Evolutionary conservation across 2,329 filamentous ascomycete species (phyloP).

Genomic region (Macrophomina tecta): DNA sequence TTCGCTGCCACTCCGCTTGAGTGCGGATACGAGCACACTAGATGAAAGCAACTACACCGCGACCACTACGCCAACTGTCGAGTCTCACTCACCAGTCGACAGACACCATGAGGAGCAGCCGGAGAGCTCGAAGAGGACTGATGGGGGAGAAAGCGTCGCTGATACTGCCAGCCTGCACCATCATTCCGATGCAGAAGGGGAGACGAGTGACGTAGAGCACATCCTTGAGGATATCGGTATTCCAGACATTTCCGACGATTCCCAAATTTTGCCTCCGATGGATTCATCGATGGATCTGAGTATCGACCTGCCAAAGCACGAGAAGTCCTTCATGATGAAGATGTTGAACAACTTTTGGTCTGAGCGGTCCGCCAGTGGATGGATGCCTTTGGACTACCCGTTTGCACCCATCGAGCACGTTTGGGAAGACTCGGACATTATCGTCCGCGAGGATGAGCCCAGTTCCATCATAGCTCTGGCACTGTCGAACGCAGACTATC

Average conservation of each 20-base stretch:
- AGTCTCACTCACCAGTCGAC: conserved; percentile 44
- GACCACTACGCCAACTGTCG: conserved; percentile 41
- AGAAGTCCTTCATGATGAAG: conserved; percentile 92
- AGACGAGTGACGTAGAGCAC: conserved; percentile 73
- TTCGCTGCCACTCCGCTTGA: conserved; percentile 40
- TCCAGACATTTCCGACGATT: conserved; percentile 65
- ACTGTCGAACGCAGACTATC: conserved; percentile 85
- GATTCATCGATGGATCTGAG: conserved; percentile 64
- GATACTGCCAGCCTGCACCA: conserved; percentile 40
- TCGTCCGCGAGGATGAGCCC: conserved; percentile 95
- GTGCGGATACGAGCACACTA: conserved; percentile 46
- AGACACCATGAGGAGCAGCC: conserved; percentile 33
- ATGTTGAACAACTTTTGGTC: conserved; percentile 98
- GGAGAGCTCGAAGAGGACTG: conserved; percentile 11
- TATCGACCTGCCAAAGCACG: conserved; percentile 85
- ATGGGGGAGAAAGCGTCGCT: conserved; percentile 36
- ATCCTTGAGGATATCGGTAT: conserved; percentile 71
- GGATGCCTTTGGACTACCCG: conserved; percentile 91
- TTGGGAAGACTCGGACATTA: conserved; percentile 95
- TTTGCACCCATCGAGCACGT: conserved; percentile 84
- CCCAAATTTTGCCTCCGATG: conserved; percentile 58
- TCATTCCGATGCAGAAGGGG: conserved; percentile 59
- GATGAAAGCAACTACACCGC: conserved; percentile 43
- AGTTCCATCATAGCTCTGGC: conserved; percentile 95
- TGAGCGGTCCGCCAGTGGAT: conserved; percentile 93